Conservation (phyloP, 179 eudicot species). For the Beta macrorhiza region DNA sequence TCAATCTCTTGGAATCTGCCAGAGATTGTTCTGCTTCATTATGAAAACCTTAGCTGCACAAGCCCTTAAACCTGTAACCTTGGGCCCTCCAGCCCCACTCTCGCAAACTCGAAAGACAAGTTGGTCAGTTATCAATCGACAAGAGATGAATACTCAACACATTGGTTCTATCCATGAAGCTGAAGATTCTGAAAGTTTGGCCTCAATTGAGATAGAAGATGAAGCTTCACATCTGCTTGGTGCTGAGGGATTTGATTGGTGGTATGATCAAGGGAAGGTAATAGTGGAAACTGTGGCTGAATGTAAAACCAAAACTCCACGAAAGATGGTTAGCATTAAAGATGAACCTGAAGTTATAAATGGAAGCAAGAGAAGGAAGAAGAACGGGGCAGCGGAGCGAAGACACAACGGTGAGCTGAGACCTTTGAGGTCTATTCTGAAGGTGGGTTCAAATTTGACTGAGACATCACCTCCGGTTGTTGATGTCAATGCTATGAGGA, state of each 20-base stretch:
- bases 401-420: slow-evolving; percentile 19
- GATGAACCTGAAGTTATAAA: slow-evolving; percentile 40
- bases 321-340: slow-evolving; percentile 44
- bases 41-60: slow-evolving; percentile 41
- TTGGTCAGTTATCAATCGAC: background rate
- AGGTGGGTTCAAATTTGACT: slow-evolving; percentile 32
- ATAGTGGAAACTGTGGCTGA: slow-evolving; percentile 6
- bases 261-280: background rate
- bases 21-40: slow-evolving; percentile 41
- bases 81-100: slow-evolving; percentile 27
- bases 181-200: slow-evolving; percentile 11
- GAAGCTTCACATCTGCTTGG: slow-evolving; percentile 20
- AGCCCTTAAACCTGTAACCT: slow-evolving; percentile 45
- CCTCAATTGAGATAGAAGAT: slow-evolving; percentile 30
- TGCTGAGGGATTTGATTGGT: background rate
- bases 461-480: background rate
- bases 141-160: background rate
- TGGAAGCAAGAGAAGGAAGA: slow-evolving; percentile 34
- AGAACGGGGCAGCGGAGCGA: slow-evolving; percentile 18
- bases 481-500: background rate
- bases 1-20: slow-evolving; percentile 38
- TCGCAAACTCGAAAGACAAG: slow-evolving; percentile 16
- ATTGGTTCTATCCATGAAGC: background rate
- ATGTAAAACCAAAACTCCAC: slow-evolving; percentile 3
- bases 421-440: slow-evolving; percentile 46